These are phyloP conservation scores for Stemphylium vesicarium DNA, from an alignment of 2,329 filamentous ascomycete genomes.

Conservation along the genomic window DNA sequence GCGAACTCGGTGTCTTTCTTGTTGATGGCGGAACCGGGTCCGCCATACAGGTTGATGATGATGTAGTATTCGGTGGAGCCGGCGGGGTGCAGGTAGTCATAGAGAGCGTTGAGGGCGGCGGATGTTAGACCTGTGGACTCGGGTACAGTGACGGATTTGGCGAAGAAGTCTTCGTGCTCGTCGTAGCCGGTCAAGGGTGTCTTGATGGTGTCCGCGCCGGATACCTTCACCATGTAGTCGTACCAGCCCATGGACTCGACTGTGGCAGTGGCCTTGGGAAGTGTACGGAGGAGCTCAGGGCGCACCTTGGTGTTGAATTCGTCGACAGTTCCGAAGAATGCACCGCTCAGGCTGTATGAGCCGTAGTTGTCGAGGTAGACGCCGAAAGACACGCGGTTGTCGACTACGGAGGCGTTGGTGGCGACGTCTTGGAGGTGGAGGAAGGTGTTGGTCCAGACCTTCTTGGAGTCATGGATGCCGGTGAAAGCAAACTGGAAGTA, in stretches of 20 bases:
- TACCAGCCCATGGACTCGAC: conserved; percentile 45
- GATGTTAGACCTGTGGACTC: conserved; percentile 40
- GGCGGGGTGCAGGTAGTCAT: conserved; percentile 39
- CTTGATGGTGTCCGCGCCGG: conserved; percentile 35
- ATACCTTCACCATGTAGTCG: conserved; percentile 53
- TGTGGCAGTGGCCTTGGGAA: conserved; percentile 35
- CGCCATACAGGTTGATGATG: conserved; percentile 51
- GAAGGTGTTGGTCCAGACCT: conserved; percentile 48
- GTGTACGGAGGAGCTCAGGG: conserved; percentile 49
- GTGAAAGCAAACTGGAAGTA: conserved; percentile 38
- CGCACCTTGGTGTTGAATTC: conserved; percentile 50
- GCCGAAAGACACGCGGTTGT: conserved; percentile 51
- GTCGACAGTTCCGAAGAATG: conserved; percentile 48
- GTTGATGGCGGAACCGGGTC: conserved; percentile 46
- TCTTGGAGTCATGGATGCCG: conserved; percentile 35
- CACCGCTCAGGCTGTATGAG: conserved; percentile 48
- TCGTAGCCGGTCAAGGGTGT: conserved; percentile 44
- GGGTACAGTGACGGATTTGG: conserved; percentile 51
- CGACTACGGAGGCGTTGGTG: conserved; percentile 50
- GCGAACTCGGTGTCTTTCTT: conserved; percentile 42
- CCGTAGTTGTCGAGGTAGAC: conserved; percentile 49
- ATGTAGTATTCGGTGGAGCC: conserved; percentile 38
- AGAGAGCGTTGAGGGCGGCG: conserved; percentile 36
- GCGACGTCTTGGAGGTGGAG: conserved; percentile 51
- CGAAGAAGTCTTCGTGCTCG: conserved; percentile 50